Base-by-base conservation (phyloP, 371 early-diverging fungal genomes). In the Apophysomyces elegans region DNA sequence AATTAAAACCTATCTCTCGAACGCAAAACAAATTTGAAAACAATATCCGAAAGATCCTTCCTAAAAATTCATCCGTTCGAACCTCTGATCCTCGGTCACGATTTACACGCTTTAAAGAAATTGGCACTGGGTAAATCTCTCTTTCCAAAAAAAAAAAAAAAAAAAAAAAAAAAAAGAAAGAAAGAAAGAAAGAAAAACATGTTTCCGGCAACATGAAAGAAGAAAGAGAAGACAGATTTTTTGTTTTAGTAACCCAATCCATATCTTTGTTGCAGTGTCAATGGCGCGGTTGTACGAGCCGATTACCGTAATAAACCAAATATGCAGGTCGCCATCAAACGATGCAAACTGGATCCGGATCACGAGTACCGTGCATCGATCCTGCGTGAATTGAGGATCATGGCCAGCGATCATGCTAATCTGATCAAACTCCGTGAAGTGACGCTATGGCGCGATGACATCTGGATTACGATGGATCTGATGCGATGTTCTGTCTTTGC, bases 401-500 rank as follows among this genome's bases (percentile, higher is more conserved):
- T 82, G 83, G 71, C 83, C 1, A 73, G 73, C 35, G 71, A 73
- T n/a, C 78, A 79, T 43, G 62, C 67, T 1, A 75, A 81, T 62
- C 59, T 82, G 32, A 82, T 82, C 57, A 66, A 74, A 46, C 61
- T 82, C 41, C 70, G 75, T 58, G 80, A 82, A 62, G 74, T 79
- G 18, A 61, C 72, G 2, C 61, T 79, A 14, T 79, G 78, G 73
- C 65, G 69, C 12, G 78, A 82, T 41, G 78, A 79, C 56, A 65
- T 82, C 43, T 79, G 79, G 83, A 82, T 82, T 44, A 69, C 73
- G 21, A 82, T 82, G 83, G 83, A 82, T 63, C 61, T 82, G 44
- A 82, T 82, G 83, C 76, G 80, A 6, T 82, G 79, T 57, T 79
- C 79, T 13, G 79, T 82, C 7, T 82, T 82, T 69, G 70, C 83